Evolutionary conservation across 352 stramenopile species (phyloP).

Genomic region (Saprolegnia parasitica): DNA sequence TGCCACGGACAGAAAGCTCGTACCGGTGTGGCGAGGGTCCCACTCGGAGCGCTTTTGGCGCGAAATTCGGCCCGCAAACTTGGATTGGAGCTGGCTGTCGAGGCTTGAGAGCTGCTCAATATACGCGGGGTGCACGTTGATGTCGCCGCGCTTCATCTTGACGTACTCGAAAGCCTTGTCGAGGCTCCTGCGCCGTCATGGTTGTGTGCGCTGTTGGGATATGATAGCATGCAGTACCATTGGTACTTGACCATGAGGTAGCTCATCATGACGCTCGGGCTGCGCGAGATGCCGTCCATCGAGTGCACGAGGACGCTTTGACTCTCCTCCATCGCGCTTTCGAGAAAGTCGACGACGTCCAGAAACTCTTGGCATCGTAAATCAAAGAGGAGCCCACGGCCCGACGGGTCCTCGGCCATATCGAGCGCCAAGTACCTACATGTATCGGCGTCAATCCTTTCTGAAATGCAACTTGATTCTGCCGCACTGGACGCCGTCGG

Average conservation of each 20-base stretch:
- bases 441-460: constrained; percentile 29
- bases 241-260: constrained; percentile 92
- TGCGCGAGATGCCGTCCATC: constrained; percentile 74
- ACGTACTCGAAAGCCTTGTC: constrained; percentile 91
- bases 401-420: constrained; percentile 56
- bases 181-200: constrained; percentile 36
- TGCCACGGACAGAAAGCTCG: too few relatives aligned
- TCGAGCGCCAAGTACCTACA: constrained; percentile 46
- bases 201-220: too few relatives aligned
- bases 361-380: constrained; percentile 84
- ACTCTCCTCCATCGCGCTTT: constrained; percentile 69
- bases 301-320: constrained; percentile 88
- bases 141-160: constrained; percentile 77
- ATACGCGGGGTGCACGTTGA: constrained; percentile 76
- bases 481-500: constrained; percentile 65
- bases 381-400: constrained; percentile 58
- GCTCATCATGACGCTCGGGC: constrained; percentile 75
- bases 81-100: constrained; percentile 57
- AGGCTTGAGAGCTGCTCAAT: constrained; percentile 65
- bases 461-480: constrained; percentile 49
- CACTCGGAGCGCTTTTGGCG: constrained; percentile 75
- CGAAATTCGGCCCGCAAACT: constrained; percentile 38
- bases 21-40: constrained; percentile 33
- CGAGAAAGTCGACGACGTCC: constrained; percentile 69
- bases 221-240: constrained; percentile 45